phyloP scores from a whole-genome alignment of 1,139 yeast genomes.

The Geotrichum klebahnii region DNA sequence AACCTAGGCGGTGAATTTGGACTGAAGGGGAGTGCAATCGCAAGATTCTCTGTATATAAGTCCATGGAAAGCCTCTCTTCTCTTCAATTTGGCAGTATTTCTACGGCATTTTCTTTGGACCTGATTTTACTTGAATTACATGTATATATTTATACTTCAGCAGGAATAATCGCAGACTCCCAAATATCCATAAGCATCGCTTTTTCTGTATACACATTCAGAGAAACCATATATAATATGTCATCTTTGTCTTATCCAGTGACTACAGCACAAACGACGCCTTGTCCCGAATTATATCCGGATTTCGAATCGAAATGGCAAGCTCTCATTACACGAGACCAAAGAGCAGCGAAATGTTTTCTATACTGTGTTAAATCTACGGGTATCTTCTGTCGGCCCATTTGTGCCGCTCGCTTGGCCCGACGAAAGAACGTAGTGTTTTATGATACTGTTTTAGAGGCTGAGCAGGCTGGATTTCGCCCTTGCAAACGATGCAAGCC shows the following conservation, averaged over 20 bases:
- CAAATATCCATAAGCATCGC: no score
- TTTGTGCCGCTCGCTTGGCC: constrained; percentile 29
- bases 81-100: no score
- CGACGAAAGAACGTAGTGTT: constrained; percentile 27
- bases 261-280: neutral
- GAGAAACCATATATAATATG: no score
- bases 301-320: constrained; percentile 25
- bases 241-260: neutral
- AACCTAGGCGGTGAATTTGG: neutral
- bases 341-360: constrained; percentile 30
- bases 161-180: no score
- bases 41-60: neutral
- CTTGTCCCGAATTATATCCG: constrained; percentile 10
- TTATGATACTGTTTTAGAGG: constrained; percentile 25
- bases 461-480: constrained; percentile 27
- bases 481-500: constrained; percentile 33
- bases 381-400: constrained; percentile 31
- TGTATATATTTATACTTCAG: no score
- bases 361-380: constrained; percentile 30
- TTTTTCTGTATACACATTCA: no score
- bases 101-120: no score
- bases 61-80: neutral
- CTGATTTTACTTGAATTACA: no score
- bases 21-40: no score
- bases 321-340: constrained; percentile 27